These are phyloP conservation scores for Theileria equi DNA, from an alignment of 169 alveolate genomes.

Conservation along the genomic window DNA sequence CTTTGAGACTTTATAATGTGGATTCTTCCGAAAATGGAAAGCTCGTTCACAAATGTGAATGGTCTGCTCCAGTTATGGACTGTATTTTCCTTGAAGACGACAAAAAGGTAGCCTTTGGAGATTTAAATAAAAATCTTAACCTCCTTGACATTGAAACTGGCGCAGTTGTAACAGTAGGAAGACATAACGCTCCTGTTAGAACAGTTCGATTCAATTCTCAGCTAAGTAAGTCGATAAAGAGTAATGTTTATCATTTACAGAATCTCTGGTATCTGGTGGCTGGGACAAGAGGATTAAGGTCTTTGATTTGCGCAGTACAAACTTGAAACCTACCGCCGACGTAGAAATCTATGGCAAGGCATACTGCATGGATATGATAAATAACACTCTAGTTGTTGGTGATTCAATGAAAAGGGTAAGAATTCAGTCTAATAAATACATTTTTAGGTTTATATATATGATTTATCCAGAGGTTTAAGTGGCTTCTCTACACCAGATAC, in stretches of 20 bases:
- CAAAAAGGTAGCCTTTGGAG: constrained; percentile 42
- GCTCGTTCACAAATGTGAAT: background rate
- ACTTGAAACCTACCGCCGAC: constrained; percentile 39
- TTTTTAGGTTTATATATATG: constrained; percentile 55
- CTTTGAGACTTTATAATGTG: constrained; percentile 35
- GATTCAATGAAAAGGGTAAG: constrained; percentile 64
- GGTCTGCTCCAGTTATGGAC: constrained; percentile 52
- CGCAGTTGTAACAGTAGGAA: constrained; percentile 20
- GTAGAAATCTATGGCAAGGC: constrained; percentile 60
- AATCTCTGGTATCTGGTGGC: constrained; percentile 46
- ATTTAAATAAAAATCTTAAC: constrained; percentile 35
- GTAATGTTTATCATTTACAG: background rate
- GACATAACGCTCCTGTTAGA: constrained; percentile 58
- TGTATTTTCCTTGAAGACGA: constrained; percentile 56
- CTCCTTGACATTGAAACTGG: constrained; percentile 50
- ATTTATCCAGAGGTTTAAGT: constrained; percentile 53
- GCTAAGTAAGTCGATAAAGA: constrained; percentile 11
- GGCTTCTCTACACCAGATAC: constrained; percentile 64
- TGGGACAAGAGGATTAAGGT: constrained; percentile 60
- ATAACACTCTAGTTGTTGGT: constrained; percentile 59
- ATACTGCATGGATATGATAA: constrained; percentile 59
- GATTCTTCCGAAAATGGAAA: constrained; percentile 13
- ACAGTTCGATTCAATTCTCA: constrained; percentile 38
- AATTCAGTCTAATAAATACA: background rate
- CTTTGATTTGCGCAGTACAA: constrained; percentile 36